Evolutionary conservation across 1,284 basidiomycete species (phyloP).

Genomic region (Ustilago trichophora): DNA sequence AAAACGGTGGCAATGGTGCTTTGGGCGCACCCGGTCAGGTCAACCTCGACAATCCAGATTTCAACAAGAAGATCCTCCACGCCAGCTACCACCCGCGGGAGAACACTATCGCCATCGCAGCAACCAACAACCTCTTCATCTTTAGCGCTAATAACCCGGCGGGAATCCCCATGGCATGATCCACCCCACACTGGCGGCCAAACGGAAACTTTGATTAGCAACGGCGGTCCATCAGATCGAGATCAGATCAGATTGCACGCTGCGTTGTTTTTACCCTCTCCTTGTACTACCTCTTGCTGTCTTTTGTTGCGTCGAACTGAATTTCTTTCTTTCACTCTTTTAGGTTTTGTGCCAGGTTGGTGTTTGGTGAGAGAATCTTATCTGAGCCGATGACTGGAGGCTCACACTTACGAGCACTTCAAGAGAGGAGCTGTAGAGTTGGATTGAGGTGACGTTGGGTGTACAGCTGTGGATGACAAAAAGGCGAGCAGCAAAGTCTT

Average conservation of each 20-base stretch:
- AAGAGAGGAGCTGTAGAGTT: no score
- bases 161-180: constrained; percentile 43
- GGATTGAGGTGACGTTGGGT: no score
- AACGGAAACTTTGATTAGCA: background rate
- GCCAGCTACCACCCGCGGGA: constrained; percentile 94
- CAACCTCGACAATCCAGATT: constrained; percentile 69
- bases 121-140: constrained; percentile 69
- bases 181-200: background rate
- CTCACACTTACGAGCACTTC: no score
- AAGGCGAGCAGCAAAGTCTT: no score
- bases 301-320: background rate
- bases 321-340: background rate
- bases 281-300: background rate
- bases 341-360: no score
- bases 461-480: no score
- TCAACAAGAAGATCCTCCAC: constrained; percentile 95
- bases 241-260: no score
- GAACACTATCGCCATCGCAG: constrained; percentile 80
- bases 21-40: constrained; percentile 71
- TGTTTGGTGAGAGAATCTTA: no score
- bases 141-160: constrained; percentile 70
- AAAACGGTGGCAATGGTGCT: constrained; percentile 77
- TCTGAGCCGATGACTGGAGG: no score
- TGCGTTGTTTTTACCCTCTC: background rate
- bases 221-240: no score